Evolutionary conservation across 2,329 filamentous ascomycete species (phyloP), one percentile per base, ranked within the genome.

Genomic region (Periconia sp.): DNA sequence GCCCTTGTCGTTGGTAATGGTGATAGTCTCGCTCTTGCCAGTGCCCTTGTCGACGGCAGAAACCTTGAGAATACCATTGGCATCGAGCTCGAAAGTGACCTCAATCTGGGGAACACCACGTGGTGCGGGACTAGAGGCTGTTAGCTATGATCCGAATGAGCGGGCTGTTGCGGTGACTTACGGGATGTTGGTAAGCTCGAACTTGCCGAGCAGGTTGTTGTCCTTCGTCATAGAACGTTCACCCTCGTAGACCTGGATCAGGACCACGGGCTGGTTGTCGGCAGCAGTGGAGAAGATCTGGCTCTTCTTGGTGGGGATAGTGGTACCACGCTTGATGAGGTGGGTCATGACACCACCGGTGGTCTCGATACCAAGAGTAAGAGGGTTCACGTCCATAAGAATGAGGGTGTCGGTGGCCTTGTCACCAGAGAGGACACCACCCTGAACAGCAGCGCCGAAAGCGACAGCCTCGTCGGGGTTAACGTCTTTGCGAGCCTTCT

Each of bases 1-100:
- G 60, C 94, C 94, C 86, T 97, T 97, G 79, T 99, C 94, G 79
- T 99, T 97, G 78, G 88, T 97, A 72, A 99, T 99, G 63, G 94
- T 97, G 74, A 99, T 97, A 54, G 88, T 91, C 82, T 99, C 91
- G 53, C 83, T 85, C 84, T 97, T 96, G 75, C 94, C 94, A 65
- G 92, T 96, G 71, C 92, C 94, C 87, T 97, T 97, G 77, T 99
- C 94, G 67, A 88, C 86, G 58, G 94, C 94, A 56, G 88, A 89
- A 53, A 99, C 94, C 82, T 95, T 92, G 58, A 99, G 85, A 65
- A 99, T 96, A 80, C 94, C 92, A 77, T 99, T 97, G 80, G 91
- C 92, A 66, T 99, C 92, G 46, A 99, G 86, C 75, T 96, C 90
- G 73, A 99, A 99, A 22, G 89, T 89, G 63, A 99, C 94, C 78